phyloP scores from a whole-genome alignment of 176 grass and related monocot genomes.

The Bonia amplexicaulis region DNA sequence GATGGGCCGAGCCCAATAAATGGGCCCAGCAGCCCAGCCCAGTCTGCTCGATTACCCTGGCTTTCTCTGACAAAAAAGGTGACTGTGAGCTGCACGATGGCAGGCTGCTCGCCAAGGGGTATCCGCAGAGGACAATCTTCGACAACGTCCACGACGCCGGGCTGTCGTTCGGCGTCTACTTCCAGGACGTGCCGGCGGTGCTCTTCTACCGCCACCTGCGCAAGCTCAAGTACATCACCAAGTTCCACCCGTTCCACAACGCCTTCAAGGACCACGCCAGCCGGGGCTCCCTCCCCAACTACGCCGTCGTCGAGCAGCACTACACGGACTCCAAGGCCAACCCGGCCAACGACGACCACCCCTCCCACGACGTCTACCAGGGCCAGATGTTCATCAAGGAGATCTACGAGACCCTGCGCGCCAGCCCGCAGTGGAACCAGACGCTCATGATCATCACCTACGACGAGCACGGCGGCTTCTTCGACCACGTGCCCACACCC shows the following conservation, averaged over 20 bases:
- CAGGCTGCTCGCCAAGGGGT: conserved; percentile 61
- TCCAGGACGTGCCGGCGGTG: conserved; percentile 71
- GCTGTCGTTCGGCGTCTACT: conserved; percentile 80
- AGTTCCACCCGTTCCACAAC: conserved; percentile 55
- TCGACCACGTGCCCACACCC: conserved; percentile 85
- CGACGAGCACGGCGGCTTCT: conserved; percentile 92
- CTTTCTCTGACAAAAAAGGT: background rate
- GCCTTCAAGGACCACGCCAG: conserved; percentile 49
- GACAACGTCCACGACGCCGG: conserved; percentile 74
- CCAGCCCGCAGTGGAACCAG: conserved; percentile 85
- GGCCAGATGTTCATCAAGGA: conserved; percentile 87
- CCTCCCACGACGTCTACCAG: conserved; percentile 90
- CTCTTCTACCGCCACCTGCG: conserved; percentile 89
- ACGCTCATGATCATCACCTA: conserved; percentile 82
- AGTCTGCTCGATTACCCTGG: background rate
- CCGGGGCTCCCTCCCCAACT: conserved; percentile 66
- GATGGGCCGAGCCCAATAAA: too few species aligned
- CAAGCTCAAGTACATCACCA: conserved; percentile 80
- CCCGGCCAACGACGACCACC: conserved; percentile 89
- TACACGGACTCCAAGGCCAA: conserved; percentile 61
- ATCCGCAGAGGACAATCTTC: conserved; percentile 83
- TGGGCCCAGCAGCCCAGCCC: background rate
- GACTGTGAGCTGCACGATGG: background rate
- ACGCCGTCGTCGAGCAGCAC: conserved; percentile 82
- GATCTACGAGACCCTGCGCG: conserved; percentile 73